phyloP scores from a whole-genome alignment of 2,329 filamentous ascomycete genomes.

The Verruconis gallopava region DNA sequence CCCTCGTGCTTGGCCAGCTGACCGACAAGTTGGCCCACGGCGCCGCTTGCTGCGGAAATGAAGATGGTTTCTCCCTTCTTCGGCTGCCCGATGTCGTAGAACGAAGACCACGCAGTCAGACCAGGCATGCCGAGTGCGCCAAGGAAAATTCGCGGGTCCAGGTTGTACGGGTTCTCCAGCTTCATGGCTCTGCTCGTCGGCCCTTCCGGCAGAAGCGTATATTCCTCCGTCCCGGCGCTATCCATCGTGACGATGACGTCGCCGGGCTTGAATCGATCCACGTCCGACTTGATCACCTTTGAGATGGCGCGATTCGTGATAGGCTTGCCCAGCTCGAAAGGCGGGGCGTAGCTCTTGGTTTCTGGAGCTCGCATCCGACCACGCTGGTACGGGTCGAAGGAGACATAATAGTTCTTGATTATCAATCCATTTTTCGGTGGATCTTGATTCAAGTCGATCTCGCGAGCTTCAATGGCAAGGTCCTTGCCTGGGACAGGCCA shows the following conservation, averaged over 20 bases:
- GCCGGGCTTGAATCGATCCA: slow-evolving; percentile 48
- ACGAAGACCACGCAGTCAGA: slow-evolving; percentile 59
- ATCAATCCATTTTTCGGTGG: slow-evolving; percentile 54
- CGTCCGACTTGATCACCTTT: slow-evolving; percentile 59
- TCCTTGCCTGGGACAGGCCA: slow-evolving; percentile 59
- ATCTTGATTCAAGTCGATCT: slow-evolving; percentile 52
- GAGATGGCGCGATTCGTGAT: slow-evolving; percentile 52
- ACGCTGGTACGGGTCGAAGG: slow-evolving; percentile 76
- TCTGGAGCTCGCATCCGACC: slow-evolving; percentile 58
- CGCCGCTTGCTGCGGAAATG: slow-evolving; percentile 65
- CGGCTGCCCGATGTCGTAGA: slow-evolving; percentile 63
- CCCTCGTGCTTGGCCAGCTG: slow-evolving; percentile 75
- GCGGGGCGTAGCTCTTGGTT: slow-evolving; percentile 53
- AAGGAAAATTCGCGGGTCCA: slow-evolving; percentile 56
- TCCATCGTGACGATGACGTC: slow-evolving; percentile 47
- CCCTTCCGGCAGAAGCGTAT: slow-evolving; percentile 43
- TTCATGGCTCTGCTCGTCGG: slow-evolving; percentile 34
- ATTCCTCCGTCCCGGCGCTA: slow-evolving; percentile 52
- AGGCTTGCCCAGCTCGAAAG: slow-evolving; percentile 49
- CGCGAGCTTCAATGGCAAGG: slow-evolving; percentile 51
- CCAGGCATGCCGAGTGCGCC: slow-evolving; percentile 70
- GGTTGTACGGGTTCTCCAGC: slow-evolving; percentile 55
- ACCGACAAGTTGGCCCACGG: slow-evolving; percentile 71
- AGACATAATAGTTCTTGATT: slow-evolving; percentile 58
- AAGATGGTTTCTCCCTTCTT: slow-evolving; percentile 73